These are phyloP conservation scores for Melampsora larici-populina DNA, from an alignment of 1,284 basidiomycete species.

Conservation along the genomic window DNA sequence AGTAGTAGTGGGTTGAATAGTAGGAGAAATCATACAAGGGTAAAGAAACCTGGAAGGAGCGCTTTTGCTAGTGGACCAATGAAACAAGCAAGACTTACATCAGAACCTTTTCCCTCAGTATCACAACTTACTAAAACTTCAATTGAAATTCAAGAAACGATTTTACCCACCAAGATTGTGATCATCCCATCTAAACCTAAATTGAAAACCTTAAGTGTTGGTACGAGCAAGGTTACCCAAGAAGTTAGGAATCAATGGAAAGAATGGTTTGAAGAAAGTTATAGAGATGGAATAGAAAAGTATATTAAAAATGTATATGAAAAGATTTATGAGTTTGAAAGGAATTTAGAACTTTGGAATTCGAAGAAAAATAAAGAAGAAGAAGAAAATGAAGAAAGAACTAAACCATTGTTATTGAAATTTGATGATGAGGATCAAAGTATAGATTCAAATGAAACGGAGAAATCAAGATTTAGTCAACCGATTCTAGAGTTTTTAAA, in stretches of 20 bases:
- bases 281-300: neutral
- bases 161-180: constrained; percentile 17
- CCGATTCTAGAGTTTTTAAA: neutral
- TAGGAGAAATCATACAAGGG: neutral
- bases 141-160: neutral
- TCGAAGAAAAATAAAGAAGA: neutral
- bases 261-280: neutral
- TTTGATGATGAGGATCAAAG: neutral
- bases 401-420: neutral
- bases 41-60: constrained; percentile 21
- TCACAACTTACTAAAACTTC: neutral
- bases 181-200: constrained; percentile 4
- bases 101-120: neutral
- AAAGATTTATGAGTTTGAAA: neutral
- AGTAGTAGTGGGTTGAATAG: neutral
- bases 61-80: constrained; percentile 29
- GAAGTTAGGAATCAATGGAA: neutral
- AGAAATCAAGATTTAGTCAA: neutral
- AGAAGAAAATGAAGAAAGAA: neutral
- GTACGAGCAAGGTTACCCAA: neutral
- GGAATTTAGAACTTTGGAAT: constrained; percentile 4
- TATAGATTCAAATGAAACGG: neutral
- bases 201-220: constrained; percentile 10
- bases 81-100: neutral
- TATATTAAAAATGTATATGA: no score